phyloP scores from a whole-genome alignment of 306 rosid species.

The Castanospermum australe region DNA sequence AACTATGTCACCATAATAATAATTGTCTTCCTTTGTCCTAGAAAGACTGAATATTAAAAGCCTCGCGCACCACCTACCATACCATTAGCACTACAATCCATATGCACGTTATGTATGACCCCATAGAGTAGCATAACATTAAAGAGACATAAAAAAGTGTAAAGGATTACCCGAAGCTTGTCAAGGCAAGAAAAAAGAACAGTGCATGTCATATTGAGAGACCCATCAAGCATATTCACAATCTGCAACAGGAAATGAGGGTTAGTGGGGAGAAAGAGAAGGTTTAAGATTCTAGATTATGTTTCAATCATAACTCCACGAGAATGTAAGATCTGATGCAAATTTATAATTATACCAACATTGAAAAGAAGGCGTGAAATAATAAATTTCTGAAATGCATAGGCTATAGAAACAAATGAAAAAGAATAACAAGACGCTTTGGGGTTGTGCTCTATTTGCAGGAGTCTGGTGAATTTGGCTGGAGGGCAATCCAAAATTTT shows the following conservation, averaged over 20 bases:
- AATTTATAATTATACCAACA: conserved; percentile 3
- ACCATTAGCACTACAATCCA: neutral
- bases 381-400: neutral
- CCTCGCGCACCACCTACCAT: neutral
- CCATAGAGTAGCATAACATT: neutral
- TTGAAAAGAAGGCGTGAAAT: neutral
- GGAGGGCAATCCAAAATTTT: conserved; percentile 4
- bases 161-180: conserved; percentile 58
- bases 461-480: neutral
- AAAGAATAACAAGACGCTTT: neutral
- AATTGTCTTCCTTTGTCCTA: neutral
- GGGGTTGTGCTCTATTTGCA: neutral
- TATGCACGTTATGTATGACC: neutral
- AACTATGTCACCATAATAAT: neutral
- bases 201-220: conserved; percentile 58
- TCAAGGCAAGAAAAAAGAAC: conserved; percentile 78
- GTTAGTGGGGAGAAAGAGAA: neutral
- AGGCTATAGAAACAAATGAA: neutral
- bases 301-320: neutral
- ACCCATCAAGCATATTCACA: conserved; percentile 77
- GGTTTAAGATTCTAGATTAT: neutral
- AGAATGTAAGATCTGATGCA: neutral
- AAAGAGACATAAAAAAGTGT: conserved; percentile 21
- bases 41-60: neutral
- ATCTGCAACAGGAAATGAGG: conserved; percentile 48